Evolutionary conservation across 805 yeast genomes (phyloP), one percentile per base, ranked within the genome.

Genomic region (Pichia nakasei): DNA sequence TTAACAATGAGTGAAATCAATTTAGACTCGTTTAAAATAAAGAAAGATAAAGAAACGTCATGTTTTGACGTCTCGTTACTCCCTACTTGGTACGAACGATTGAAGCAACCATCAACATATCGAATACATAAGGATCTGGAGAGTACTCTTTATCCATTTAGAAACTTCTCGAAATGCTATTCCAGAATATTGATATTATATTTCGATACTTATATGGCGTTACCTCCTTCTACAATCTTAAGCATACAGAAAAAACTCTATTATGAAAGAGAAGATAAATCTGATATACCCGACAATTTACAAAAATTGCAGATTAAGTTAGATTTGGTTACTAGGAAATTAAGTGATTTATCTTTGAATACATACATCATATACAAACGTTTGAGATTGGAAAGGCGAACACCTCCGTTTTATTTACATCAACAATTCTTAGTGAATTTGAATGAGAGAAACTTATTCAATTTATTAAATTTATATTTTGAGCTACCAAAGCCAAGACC

Each of bases 401-500:
- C 42, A 15, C 45, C 52, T 17, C 48, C 50, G 7, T 48, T 48
- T 39, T 53, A 49, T 36, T 35, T 53, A 13, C 57, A 51, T 32
- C 54, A 49, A 31, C 50, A 46, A 36, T 49, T 53, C 27, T 38
- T 43, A 22, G 19, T 43, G 13, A 44, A 43, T 26, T 31, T 49
- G 7, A 42, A 40, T 11, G 39, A 37, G 4, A 32, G 22, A 8
- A 41, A 47, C 29, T 11, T 43, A 12, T 32, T 41, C 9, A 41
- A 31, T 7, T 35, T 50, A 11, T 22, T 53, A 9, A 51, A 51
- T 11, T 27, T 52, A 11, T 53, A 51, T 37, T 51, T 51, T 35
- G 56, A 53, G 9, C 32, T 53, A 26, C 53, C 56, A 2, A 31
- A 42, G 24, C 53, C 50, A 9, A 48, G 48, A 35, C 45, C 50